Conservation (phyloP, 768 basidiomycete species). For the Leucosporidium scottii region DNA sequence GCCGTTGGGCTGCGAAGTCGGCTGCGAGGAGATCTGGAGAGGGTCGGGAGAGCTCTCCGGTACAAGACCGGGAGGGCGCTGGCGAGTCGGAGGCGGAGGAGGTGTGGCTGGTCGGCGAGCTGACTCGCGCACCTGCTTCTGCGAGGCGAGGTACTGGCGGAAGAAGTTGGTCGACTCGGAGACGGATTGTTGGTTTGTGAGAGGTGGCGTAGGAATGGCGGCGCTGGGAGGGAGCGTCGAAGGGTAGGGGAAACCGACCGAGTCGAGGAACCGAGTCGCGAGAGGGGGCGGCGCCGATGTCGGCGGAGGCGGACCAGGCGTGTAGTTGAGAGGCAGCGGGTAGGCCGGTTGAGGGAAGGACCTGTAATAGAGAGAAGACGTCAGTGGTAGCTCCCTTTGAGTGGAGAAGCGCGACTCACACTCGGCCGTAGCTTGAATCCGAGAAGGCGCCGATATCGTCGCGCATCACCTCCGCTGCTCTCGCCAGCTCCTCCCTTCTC, state of each 20-base stretch:
- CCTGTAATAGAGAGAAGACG: neutral
- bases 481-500: neutral
- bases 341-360: conserved; percentile 8
- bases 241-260: conserved; percentile 43
- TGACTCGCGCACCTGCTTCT: neutral
- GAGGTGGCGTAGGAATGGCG: conserved; percentile 18
- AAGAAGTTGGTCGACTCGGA: neutral
- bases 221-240: conserved; percentile 50
- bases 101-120: neutral
- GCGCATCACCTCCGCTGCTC: neutral
- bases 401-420: neutral
- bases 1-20: too few species aligned
- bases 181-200: neutral
- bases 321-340: neutral
- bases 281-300: neutral
- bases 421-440: neutral
- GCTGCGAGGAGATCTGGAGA: neutral
- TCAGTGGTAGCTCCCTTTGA: neutral
- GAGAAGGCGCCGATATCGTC: neutral
- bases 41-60: conserved; percentile 18
- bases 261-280: conserved; percentile 19
- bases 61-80: neutral
- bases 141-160: neutral
- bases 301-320: neutral
- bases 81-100: too few species aligned